Conservation (phyloP, 2,329 filamentous ascomycete genomes). For the Fusarium nurragi region DNA sequence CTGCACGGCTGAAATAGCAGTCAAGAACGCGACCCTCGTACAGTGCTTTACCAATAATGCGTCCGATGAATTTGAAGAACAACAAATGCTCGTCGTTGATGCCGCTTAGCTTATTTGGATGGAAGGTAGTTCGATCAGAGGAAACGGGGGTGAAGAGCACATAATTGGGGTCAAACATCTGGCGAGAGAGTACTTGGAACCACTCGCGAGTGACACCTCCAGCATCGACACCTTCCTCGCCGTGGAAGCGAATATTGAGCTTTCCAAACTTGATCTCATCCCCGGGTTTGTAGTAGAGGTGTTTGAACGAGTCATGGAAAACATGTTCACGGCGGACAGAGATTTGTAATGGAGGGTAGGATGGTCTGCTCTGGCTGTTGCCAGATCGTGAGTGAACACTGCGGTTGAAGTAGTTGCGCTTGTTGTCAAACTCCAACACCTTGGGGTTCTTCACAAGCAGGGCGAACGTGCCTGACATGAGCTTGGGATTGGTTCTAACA, state of each 20-base stretch:
- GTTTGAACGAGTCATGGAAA: slow-evolving; percentile 98
- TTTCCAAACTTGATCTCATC: slow-evolving; percentile 99
- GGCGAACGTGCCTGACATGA: slow-evolving; percentile 98
- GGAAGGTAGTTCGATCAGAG: slow-evolving; percentile 97
- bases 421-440: slow-evolving; percentile 98
- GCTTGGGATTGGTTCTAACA: slow-evolving; percentile 93
- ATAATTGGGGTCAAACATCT: slow-evolving; percentile 99
- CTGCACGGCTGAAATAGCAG: slow-evolving; percentile 98
- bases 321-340: slow-evolving; percentile 92
- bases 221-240: slow-evolving; percentile 96
- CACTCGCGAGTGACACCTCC: slow-evolving; percentile 98
- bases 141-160: slow-evolving; percentile 96
- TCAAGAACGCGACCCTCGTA: slow-evolving; percentile 96
- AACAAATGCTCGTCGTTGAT: slow-evolving; percentile 95
- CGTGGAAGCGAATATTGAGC: slow-evolving; percentile 95
- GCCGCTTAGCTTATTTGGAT: slow-evolving; percentile 92
- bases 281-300: slow-evolving; percentile 94
- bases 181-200: slow-evolving; percentile 96
- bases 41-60: slow-evolving; percentile 96
- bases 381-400: slow-evolving; percentile 80
- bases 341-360: slow-evolving; percentile 79
- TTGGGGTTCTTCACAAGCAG: slow-evolving; percentile 98
- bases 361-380: slow-evolving; percentile 73
- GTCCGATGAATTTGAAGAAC: slow-evolving; percentile 99
- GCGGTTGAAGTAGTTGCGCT: slow-evolving; percentile 97